Conservation (phyloP, 495 filamentous ascomycete species). For the Hyaloscypha bicolor region DNA sequence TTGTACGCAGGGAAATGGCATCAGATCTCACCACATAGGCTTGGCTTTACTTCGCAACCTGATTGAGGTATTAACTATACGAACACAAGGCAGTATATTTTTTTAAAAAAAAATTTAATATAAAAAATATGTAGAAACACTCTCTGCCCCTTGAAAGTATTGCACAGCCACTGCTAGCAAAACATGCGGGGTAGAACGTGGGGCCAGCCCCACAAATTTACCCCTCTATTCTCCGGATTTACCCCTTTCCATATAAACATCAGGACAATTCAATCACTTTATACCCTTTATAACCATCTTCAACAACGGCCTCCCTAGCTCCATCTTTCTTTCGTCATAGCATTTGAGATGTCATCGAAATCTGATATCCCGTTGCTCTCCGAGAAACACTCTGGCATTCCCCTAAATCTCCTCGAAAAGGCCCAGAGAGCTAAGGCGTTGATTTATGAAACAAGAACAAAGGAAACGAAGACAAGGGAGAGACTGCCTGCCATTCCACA, state of each 20-base stretch:
- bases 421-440: not conserved
- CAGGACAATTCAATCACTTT: not conserved
- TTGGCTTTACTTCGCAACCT: too few relatives aligned
- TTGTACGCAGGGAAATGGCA: too few relatives aligned
- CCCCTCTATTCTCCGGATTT: not conserved
- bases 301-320: not conserved
- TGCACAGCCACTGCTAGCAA: too few relatives aligned
- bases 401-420: not conserved
- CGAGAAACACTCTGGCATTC: constrained; percentile 3
- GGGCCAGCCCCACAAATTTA: not conserved
- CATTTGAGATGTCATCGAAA: not conserved
- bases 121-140: too few relatives aligned
- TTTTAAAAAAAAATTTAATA: too few relatives aligned
- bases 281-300: not conserved
- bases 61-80: too few relatives aligned
- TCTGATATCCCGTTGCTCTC: not conserved
- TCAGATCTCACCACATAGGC: too few relatives aligned
- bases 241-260: not conserved
- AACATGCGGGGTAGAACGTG: not conserved
- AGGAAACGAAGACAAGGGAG: not conserved
- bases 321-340: not conserved
- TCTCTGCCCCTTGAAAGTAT: too few relatives aligned
- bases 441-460: constrained; percentile 3
- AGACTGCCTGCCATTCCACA: constrained; percentile 4
- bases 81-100: too few relatives aligned